Conservation (phyloP, 306 rosid species). For the Spatholobus suberectus region DNA sequence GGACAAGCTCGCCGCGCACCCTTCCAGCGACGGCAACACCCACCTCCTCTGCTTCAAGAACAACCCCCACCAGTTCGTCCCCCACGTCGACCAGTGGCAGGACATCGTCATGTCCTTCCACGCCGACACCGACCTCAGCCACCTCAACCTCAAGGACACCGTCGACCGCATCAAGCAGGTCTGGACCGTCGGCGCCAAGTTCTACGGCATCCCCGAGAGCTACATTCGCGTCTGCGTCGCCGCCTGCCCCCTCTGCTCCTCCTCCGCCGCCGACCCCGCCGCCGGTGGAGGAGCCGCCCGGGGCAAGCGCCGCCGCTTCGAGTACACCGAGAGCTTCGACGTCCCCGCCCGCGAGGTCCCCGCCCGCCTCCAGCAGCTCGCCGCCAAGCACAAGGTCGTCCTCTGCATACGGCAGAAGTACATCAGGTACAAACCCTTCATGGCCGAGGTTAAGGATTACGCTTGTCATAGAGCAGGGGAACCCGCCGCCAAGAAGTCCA, state of each 20-base stretch:
- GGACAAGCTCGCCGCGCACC: constrained; percentile 72
- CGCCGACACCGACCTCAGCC: constrained; percentile 80
- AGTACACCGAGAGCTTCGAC: constrained; percentile 89
- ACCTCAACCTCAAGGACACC: constrained; percentile 83
- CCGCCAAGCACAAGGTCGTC: constrained; percentile 93
- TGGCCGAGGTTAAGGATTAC: constrained; percentile 99
- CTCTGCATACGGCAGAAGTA: constrained; percentile 98
- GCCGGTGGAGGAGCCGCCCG: too few species aligned
- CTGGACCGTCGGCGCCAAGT: constrained; percentile 99
- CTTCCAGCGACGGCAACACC: constrained; percentile 50
- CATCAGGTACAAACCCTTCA: constrained; percentile 95
- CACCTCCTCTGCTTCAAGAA: constrained; percentile 91
- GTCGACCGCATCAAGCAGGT: constrained; percentile 87
- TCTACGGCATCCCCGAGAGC: constrained; percentile 96
- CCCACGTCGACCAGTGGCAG: constrained; percentile 90
- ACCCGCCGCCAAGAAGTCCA: constrained; percentile 81
- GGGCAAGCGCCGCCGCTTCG: constrained; percentile 84
- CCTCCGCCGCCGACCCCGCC: constrained; percentile 56
- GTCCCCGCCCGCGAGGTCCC: constrained; percentile 97
- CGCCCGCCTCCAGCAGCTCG: constrained; percentile 77
- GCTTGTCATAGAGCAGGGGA: constrained; percentile 98
- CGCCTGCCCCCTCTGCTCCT: constrained; percentile 76
- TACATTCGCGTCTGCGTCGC: constrained; percentile 90
- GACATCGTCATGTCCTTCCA: constrained; percentile 85
- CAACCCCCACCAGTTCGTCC: constrained; percentile 89